Evolutionary conservation across 2,329 filamentous ascomycete genomes (phyloP), one percentile per base, ranked within the genome.

Genomic region (Aspergillus sp.): DNA sequence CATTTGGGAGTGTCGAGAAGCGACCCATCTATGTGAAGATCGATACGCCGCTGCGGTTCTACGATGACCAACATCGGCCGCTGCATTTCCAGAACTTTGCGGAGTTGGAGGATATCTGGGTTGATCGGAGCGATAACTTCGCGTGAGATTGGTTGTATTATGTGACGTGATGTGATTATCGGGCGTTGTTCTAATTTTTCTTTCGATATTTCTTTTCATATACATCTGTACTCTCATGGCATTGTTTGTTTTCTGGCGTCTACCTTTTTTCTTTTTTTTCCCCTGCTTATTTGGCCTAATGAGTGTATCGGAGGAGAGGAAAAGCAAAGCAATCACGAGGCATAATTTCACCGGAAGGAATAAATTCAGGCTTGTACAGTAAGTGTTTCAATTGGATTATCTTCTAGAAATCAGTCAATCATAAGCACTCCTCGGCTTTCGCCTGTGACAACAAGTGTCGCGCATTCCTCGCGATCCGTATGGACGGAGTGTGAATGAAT

Each of bases 1-100:
- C 84, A 0, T 98, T 97, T 65, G 83, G 85, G 12, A 83, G 84
- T 37, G 79, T 95, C 54, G 90, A 95, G 74, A 97, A 96, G 83
- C 88, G 89, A 74, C 79, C 84, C 3, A 81, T 96, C 39, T 86
- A 90, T 59, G 90, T 97, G 60, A 93, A 93, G 77, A 84, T 98
- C 47, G 94, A 97, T 70, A 94, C 89, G 39, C 93, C 93, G 15
- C 71, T 85, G 53, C 78, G 86, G 7, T 97, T 95, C 73, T 98
- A 98, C 72, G 90, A 86, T 64, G 90, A 90, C 60, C 79, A 90
- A 60, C 94, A 98, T 70, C 82, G 93, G 22, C 90, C 91, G 13
- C 75, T 96, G 48, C 93, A 98, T 73, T 98, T 98, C 80, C 86
- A 91, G 67, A 95, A 90, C 70, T 98, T 98, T 72, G 89, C 90